Percentiles rank a stretch among this genome's conserved stretches.
phyloP scores from a whole-genome alignment of 495 filamentous ascomycete genomes.

The Umbilicaria muhlenbergii region DNA sequence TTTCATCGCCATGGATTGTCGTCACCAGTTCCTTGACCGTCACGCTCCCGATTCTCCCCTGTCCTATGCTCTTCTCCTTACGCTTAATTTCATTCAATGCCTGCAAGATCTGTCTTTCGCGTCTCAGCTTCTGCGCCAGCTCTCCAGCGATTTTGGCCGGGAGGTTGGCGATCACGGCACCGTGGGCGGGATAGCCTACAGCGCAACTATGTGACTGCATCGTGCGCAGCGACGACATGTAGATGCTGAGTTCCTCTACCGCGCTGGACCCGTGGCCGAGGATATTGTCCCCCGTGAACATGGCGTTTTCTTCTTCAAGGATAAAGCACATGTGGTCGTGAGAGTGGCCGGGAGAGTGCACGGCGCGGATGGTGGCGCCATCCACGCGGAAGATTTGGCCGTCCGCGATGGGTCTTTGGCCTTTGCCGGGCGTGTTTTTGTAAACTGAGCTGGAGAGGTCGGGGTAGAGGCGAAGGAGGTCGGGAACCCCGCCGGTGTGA shows the following conservation, averaged over 20 bases:
- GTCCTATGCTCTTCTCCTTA: conserved; percentile 3
- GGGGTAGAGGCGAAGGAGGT: conserved; percentile 41
- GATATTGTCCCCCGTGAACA: conserved; percentile 72
- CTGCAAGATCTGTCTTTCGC: conserved; percentile 22
- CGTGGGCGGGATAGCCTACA: conserved; percentile 28
- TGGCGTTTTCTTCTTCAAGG: conserved; percentile 44
- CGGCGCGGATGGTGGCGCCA: conserved; percentile 25
- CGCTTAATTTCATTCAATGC: conserved; percentile 4
- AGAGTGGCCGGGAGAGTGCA: conserved; percentile 27
- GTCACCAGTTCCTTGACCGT: conserved; percentile 18
- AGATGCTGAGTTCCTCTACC: conserved; percentile 23
- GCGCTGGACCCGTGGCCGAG: conserved; percentile 29
- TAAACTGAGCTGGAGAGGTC: conserved; percentile 17
- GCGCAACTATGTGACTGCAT: conserved; percentile 18
- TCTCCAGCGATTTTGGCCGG: conserved; percentile 18
- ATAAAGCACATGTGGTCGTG: conserved; percentile 33
- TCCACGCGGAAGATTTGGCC: conserved; percentile 24
- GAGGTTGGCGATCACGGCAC: conserved; percentile 20
- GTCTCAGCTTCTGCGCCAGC: conserved; percentile 19
- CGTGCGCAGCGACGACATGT: conserved; percentile 19
- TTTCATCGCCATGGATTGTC: conserved; percentile 24
- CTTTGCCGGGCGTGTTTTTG: conserved; percentile 29
- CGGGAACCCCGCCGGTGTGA: conserved; percentile 53
- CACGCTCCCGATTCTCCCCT: too few species aligned
- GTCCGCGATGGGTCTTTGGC: conserved; percentile 28